Conservation (phyloP, 805 yeast species). For the Cyberlindnera americana region DNA sequence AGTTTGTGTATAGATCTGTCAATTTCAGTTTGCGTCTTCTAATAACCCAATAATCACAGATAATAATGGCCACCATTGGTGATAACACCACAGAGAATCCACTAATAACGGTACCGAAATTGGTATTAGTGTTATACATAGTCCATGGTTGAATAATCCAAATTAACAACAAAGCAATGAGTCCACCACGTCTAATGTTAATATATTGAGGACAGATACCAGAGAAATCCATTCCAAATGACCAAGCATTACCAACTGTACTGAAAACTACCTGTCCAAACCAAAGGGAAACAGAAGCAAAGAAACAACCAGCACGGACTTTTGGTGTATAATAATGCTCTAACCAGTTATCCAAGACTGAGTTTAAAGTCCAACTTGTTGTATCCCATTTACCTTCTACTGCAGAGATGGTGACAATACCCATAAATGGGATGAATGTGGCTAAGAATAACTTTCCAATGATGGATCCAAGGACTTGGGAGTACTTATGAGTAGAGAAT, state of each 20-base stretch:
- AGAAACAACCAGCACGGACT: conserved; percentile 39
- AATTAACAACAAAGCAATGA: conserved; percentile 28
- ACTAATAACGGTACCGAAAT: conserved; percentile 32
- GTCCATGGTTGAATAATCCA: conserved; percentile 36
- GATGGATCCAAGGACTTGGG: conserved; percentile 28
- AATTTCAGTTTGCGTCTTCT: conserved; percentile 33
- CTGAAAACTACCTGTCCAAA: conserved; percentile 8
- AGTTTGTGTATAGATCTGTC: conserved; percentile 31
- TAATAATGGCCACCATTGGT: conserved; percentile 34
- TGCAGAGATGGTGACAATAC: conserved; percentile 36
- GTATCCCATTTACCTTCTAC: conserved; percentile 31
- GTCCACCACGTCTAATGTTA: conserved; percentile 35
- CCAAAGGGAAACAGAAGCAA: conserved; percentile 21
- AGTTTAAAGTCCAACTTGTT: conserved; percentile 36
- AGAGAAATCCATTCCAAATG: conserved; percentile 31
- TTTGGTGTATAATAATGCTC: conserved; percentile 29
- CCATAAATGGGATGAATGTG: conserved; percentile 37
- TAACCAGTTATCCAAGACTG: conserved; percentile 37
- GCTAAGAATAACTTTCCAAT: conserved; percentile 31
- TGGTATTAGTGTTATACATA: conserved; percentile 31
- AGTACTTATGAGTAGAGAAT: conserved; percentile 28
- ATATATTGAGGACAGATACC: conserved; percentile 23
- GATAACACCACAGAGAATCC: conserved; percentile 35
- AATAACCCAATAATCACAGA: conserved; percentile 38
- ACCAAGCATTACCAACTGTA: conserved; percentile 23